Conservation (phyloP, 2,329 filamentous ascomycete genomes). For the Penicillium sp. region DNA sequence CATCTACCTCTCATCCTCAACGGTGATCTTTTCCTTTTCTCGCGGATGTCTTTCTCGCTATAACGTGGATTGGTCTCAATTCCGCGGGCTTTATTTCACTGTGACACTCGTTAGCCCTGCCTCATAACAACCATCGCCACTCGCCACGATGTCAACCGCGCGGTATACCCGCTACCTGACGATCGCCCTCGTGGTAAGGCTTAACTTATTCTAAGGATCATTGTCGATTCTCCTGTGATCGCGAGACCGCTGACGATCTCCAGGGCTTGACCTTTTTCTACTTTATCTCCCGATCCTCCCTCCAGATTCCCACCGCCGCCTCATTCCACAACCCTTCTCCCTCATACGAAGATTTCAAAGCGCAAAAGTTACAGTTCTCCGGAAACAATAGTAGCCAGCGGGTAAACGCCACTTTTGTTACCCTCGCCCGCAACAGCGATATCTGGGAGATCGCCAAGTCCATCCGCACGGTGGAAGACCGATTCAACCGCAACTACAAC, state of each 20-base stretch:
- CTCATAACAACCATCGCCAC: slow-evolving; percentile 5
- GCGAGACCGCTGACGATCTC: not conserved
- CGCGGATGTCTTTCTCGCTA: slow-evolving; percentile 4
- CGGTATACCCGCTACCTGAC: slow-evolving; percentile 61
- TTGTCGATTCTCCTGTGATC: not conserved
- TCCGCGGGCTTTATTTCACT: slow-evolving; percentile 10
- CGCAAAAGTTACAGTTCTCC: slow-evolving; percentile 23
- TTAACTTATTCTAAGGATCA: not conserved
- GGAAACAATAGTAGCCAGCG: slow-evolving; percentile 60
- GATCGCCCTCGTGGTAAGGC: slow-evolving; percentile 75
- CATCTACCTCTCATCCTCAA: not conserved
- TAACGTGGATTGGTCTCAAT: slow-evolving; percentile 10
- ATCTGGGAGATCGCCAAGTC: slow-evolving; percentile 96
- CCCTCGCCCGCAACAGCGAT: slow-evolving; percentile 85
- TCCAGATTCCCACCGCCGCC: slow-evolving; percentile 33
- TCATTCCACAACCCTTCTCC: slow-evolving; percentile 11
- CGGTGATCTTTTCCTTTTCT: not conserved
- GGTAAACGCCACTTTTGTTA: slow-evolving; percentile 97
- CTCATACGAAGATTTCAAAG: slow-evolving; percentile 23
- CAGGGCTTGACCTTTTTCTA: slow-evolving; percentile 69
- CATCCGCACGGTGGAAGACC: slow-evolving; percentile 93
- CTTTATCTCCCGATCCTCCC: slow-evolving; percentile 66
- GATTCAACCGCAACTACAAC: slow-evolving; percentile 93
- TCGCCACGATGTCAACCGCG: slow-evolving; percentile 20
- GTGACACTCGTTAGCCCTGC: slow-evolving; percentile 10